These are phyloP conservation scores for Sporobolomyces pararoseus DNA, from an alignment of 768 basidiomycete genomes.

Conservation along the genomic window DNA sequence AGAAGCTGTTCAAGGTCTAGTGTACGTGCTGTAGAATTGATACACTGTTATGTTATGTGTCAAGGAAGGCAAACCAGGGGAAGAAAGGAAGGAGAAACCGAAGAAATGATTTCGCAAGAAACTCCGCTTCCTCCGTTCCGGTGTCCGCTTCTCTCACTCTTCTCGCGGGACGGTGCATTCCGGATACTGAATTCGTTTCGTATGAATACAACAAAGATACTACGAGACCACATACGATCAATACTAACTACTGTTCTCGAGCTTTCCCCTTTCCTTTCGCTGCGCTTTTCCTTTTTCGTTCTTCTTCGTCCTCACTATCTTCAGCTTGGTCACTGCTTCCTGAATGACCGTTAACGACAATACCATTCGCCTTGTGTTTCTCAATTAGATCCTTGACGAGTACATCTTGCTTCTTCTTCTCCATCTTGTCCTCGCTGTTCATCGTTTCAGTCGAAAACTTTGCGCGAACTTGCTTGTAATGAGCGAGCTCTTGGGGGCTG, in stretches of 20 bases:
- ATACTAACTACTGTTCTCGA: not conserved
- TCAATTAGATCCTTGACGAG: conserved; percentile 4
- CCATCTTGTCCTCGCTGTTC: conserved; percentile 35
- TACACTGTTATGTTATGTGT: too few species aligned
- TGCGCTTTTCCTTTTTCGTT: not conserved
- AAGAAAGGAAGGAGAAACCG: too few species aligned
- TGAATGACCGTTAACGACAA: not conserved
- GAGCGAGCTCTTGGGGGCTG: conserved; percentile 75
- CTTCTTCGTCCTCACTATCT: conserved; percentile 7
- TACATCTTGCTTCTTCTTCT: conserved; percentile 5
- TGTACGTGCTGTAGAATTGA: too few species aligned
- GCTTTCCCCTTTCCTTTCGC: conserved; percentile 18
- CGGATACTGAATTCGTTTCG: too few species aligned
- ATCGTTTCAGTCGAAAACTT: conserved; percentile 58
- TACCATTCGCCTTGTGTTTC: not conserved
- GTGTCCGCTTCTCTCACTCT: not conserved
- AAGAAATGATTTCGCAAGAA: too few species aligned
- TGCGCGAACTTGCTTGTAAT: conserved; percentile 69
- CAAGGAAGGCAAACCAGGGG: too few species aligned
- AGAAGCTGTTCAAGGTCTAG: not conserved
- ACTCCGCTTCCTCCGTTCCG: not conserved
- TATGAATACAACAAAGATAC: too few species aligned
- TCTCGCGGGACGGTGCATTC: too few species aligned
- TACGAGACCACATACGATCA: too few species aligned
- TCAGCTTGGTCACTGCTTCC: not conserved